Evolutionary conservation across 2,329 filamentous ascomycete genomes (phyloP), one percentile per base, ranked within the genome.

Genomic region (Arthrinium puccinioides): DNA sequence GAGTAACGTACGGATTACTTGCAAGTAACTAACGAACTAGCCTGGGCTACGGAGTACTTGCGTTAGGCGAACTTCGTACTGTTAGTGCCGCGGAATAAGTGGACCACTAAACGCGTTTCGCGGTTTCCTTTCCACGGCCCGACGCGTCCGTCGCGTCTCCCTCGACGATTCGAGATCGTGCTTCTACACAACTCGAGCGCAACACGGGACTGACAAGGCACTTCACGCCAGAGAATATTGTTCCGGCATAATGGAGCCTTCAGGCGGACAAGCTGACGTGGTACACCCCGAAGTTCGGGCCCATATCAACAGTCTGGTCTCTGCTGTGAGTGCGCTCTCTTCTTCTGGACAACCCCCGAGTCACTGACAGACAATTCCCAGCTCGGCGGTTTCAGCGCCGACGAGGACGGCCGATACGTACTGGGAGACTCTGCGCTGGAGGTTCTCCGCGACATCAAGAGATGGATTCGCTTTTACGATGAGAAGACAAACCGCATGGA

Each of bases 391-490:
- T 79, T 80, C 52, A 84, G 84, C 50, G 71, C 79, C 36, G 84
- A 87, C 48, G 82, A 90, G 51, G 82, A 88, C 54, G 85, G 85
- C 39, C 74, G 74, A 54, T 98, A 98, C 60, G 74, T 87, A 29
- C 79, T 97, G 24, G 92, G 92, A 61, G 90, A 97, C 61, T 90
- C 96, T 56, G 90, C 89, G 10, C 70, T 94, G 42, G 86, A 92
- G 40, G 92, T 89, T 54, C 70, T 98, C 40, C 88, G 90, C 44
- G 92, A 98, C 63, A 73, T 98, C 38, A 90, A 92, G 56, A 83
- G 84, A 76, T 98, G 92, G 92, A 74, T 98, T 48, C 88, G 87
- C 50, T 79, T 95, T 45, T 92, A 92, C 69, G 89, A 96, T 60
- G 86, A 94, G 57, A 94, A 94, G 59, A 79, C 83, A 46, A 94